Base-by-base conservation (phyloP, 2,329 filamentous ascomycete species). In the Claviceps sp. region DNA sequence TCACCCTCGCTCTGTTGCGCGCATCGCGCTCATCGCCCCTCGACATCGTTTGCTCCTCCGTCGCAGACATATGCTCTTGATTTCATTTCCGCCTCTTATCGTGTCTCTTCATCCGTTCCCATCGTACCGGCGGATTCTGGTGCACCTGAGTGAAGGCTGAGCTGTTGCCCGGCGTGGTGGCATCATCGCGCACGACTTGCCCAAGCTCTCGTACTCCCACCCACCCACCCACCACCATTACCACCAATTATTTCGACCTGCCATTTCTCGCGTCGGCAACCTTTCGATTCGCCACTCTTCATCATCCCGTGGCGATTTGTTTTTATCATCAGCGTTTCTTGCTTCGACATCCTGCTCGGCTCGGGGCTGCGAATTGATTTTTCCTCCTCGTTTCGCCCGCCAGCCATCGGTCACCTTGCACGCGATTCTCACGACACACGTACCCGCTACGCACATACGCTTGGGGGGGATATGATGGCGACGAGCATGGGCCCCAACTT, bases 401-500 rank as follows among this genome's bases (percentile, higher is more conserved):
- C 20, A 8, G 24, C 14, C 14, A 24, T 30, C 7, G 20, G 3
- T 37, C 11, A 43, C 41, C 42, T 46, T 41, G 50, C 44, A 51
- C 55, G 50, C 51, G 46, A 44, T 38, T 43, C 14, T 14, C 14
- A 11, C 26, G 13, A 8, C 40, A 50, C 26, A 48, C 16, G n/a
- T 14, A 38, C 37, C 26, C 26, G 8, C 26, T 30, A 41, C 46
- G 9, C 18, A 38, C 48, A 34, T 38, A 48, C 37, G 20, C 40
- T 41, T 8, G 1, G 7, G 40, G 40, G 47, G 48, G 64, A 72
- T 63, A 87, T 85, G 83, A 88, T 88, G 84, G 77, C 82, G 59
- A 64, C 67, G 56, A 82, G 78, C 68, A 79, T 84, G 70, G 74
- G 72, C 58, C 78, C 78, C 60, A 74, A 78, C 62, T 86, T 81